A percentile compares a stretch with the other conserved stretches of the same genome.
phyloP scores from a whole-genome alignment of 2,329 filamentous ascomycete species.

The Penicillium sp. region DNA sequence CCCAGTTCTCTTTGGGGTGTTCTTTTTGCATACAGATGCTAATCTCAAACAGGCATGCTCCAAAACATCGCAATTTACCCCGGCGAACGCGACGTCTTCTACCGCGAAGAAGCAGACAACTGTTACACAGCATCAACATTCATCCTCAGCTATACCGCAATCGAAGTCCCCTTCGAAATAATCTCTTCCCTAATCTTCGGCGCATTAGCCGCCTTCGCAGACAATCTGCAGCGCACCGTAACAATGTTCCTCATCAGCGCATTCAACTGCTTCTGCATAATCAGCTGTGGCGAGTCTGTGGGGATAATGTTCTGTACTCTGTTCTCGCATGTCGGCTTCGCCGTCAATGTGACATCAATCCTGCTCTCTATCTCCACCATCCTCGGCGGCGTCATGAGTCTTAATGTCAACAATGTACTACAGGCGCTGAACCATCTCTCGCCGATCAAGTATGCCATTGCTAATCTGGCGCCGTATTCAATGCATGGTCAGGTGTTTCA shows the following conservation, averaged over 20 bases:
- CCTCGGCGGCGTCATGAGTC: conserved; percentile 69
- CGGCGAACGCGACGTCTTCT: conserved; percentile 70
- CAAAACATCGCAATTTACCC: conserved; percentile 76
- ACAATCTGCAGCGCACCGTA: conserved; percentile 62
- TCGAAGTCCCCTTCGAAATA: conserved; percentile 72
- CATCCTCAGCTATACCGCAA: conserved; percentile 65
- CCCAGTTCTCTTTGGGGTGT: background rate
- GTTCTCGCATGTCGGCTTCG: conserved; percentile 71
- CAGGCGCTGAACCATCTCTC: conserved; percentile 67
- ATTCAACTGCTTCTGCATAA: conserved; percentile 70
- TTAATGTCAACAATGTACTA: conserved; percentile 65
- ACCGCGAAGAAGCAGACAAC: conserved; percentile 70
- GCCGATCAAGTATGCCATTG: conserved; percentile 69
- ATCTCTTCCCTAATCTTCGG: conserved; percentile 64
- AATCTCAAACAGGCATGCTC: conserved; percentile 62
- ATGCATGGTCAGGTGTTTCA: conserved; percentile 61
- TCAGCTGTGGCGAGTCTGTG: conserved; percentile 70
- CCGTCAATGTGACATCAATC: conserved; percentile 69
- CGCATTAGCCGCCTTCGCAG: conserved; percentile 61
- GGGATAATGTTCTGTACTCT: conserved; percentile 80
- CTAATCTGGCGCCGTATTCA: conserved; percentile 65
- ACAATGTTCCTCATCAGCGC: conserved; percentile 66
- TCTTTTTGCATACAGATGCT: background rate
- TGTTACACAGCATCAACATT: conserved; percentile 71
- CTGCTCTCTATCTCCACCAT: conserved; percentile 68